Evolutionary conservation across 768 basidiomycete genomes (phyloP).

Genomic region (Leccinum longicurvipes): DNA sequence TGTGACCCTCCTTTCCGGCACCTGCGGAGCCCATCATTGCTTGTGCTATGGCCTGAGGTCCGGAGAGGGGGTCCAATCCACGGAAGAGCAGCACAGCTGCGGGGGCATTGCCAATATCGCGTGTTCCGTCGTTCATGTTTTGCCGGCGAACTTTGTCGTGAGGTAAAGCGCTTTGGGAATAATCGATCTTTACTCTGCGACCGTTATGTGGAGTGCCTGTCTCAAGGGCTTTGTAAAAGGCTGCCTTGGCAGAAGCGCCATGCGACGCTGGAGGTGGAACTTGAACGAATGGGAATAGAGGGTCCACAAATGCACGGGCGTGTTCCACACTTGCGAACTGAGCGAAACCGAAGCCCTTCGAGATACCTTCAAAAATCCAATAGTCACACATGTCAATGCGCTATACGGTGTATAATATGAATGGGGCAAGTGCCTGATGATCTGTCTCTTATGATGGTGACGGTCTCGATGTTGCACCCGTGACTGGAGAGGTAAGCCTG

Average conservation of each 20-base stretch:
- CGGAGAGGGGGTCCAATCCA: conserved; percentile 83
- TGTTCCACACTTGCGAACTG: conserved; percentile 85
- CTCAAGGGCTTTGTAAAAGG: conserved; percentile 74
- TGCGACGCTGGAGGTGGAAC: conserved; percentile 90
- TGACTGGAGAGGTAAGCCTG: conserved; percentile 72
- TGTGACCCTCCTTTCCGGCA: conserved; percentile 70
- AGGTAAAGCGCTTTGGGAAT: conserved; percentile 80
- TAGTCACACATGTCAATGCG: conserved; percentile 70
- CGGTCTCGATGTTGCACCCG: conserved; percentile 76
- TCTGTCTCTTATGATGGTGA: conserved; percentile 96
- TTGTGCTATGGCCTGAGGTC: conserved; percentile 82
- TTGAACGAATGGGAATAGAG: conserved; percentile 86
- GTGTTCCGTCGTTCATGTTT: conserved; percentile 86
- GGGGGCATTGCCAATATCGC: conserved; percentile 89
- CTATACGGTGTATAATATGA: conserved; percentile 63
- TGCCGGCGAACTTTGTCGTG: conserved; percentile 64
- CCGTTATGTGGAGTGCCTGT: conserved; percentile 70
- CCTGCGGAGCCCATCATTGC: conserved; percentile 83
- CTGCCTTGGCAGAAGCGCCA: conserved; percentile 69
- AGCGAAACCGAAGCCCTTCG: conserved; percentile 97
- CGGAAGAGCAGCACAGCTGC: conserved; percentile 84
- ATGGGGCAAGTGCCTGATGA: conserved; percentile 89
- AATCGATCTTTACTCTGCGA: conserved; percentile 92
- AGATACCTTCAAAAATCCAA: conserved; percentile 78
- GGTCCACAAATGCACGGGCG: conserved; percentile 88